Percentiles rank a stretch among this genome's conserved stretches.
phyloP scores from a whole-genome alignment of 768 basidiomycete species.

The Suillus alpinus region DNA sequence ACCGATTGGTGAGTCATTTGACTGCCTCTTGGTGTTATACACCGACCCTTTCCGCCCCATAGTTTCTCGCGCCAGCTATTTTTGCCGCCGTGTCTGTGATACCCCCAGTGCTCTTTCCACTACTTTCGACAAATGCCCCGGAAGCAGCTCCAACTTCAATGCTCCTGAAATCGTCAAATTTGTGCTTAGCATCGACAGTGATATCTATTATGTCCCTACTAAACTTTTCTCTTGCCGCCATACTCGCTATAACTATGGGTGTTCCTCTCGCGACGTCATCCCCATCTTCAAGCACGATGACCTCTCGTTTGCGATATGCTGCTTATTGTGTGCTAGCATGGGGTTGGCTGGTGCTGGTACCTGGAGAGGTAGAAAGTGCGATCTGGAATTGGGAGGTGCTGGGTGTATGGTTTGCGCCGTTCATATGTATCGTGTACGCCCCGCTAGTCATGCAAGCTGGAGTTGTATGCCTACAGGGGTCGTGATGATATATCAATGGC shows the following conservation, averaged over 20 bases:
- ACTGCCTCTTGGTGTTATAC: neutral
- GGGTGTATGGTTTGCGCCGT: slow-evolving; percentile 80
- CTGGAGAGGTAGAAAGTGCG: slow-evolving; percentile 45
- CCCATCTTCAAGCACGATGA: slow-evolving; percentile 12
- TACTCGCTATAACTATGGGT: slow-evolving; percentile 62
- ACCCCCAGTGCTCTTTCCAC: slow-evolving; percentile 32
- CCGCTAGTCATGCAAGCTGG: slow-evolving; percentile 74
- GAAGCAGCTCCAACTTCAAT: slow-evolving; percentile 39
- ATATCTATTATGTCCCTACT: slow-evolving; percentile 85
- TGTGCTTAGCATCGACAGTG: slow-evolving; percentile 82
- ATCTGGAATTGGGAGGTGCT: slow-evolving; percentile 79
- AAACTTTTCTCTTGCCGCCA: slow-evolving; percentile 87
- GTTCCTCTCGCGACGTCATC: slow-evolving; percentile 54
- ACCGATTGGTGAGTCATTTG: slow-evolving; percentile 37
- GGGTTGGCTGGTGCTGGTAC: slow-evolving; percentile 55
- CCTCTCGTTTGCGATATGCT: slow-evolving; percentile 30
- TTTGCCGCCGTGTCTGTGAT: slow-evolving; percentile 30
- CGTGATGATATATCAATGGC: neutral
- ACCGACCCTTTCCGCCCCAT: neutral
- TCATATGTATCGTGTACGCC: slow-evolving; percentile 74
- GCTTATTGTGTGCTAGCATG: slow-evolving; percentile 49
- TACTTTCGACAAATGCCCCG: slow-evolving; percentile 21
- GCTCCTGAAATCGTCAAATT: slow-evolving; percentile 69
- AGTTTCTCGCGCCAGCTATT: slow-evolving; percentile 25
- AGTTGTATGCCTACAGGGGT: slow-evolving; percentile 47